phyloP scores from a whole-genome alignment of 805 yeast species.

The Maudiozyma serrabonitensis region DNA sequence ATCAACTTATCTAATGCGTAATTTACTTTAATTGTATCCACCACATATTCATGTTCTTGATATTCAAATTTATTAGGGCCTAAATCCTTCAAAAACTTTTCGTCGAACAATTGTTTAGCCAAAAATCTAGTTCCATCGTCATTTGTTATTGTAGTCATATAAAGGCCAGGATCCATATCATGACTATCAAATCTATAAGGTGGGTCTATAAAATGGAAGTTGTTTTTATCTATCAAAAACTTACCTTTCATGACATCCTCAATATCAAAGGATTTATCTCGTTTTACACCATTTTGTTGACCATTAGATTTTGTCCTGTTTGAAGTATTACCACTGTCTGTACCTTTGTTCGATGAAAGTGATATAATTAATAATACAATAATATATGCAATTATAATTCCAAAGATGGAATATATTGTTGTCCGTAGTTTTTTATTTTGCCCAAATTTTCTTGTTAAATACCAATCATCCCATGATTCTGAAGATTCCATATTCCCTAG shows the following conservation, averaged over 20 bases:
- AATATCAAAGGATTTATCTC: conserved; percentile 11
- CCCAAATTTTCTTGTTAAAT: conserved; percentile 6
- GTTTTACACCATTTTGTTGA: not conserved
- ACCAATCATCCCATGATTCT: conserved; percentile 6
- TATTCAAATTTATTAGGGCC: conserved; percentile 32
- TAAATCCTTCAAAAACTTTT: conserved; percentile 9
- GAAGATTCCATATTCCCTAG: not conserved
- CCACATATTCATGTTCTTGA: conserved; percentile 31
- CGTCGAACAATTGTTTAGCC: conserved; percentile 28
- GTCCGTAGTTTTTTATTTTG: conserved; percentile 3
- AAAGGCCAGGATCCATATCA: conserved; percentile 38
- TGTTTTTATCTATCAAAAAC: conserved; percentile 14
- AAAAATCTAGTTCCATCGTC: conserved; percentile 11
- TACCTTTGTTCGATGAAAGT: not conserved
- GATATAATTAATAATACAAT: not conserved
- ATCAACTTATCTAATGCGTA: conserved; percentile 41
- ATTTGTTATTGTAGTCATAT: conserved; percentile 16
- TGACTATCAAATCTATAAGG: conserved; percentile 14
- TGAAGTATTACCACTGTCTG: not conserved
- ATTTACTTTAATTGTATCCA: conserved; percentile 38
- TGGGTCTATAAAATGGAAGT: conserved; percentile 22
- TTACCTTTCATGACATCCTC: conserved; percentile 19
- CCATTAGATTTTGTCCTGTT: not conserved
- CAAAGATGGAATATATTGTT: not conserved
- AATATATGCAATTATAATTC: not conserved